Conservation (phyloP, 495 filamentous ascomycete species). For the Trichoderma asperelloides region DNA sequence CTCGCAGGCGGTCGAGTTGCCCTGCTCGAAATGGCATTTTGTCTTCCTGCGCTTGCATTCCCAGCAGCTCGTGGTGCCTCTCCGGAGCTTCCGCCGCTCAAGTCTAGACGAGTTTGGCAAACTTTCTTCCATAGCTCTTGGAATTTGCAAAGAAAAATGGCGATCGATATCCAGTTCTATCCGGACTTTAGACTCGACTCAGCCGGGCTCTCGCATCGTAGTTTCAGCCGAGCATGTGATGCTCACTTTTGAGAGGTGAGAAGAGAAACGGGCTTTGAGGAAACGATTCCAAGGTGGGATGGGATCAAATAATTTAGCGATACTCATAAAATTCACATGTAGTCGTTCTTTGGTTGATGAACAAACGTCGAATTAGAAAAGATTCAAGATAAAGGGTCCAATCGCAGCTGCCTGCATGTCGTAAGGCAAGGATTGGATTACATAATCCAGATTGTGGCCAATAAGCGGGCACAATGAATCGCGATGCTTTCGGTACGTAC, state of each 20-base stretch:
- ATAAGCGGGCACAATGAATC: no score
- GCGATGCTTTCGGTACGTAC: no score
- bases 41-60: slow-evolving; percentile 34
- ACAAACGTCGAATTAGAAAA: no score
- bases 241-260: background rate
- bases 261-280: background rate
- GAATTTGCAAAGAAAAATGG: background rate
- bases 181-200: no score
- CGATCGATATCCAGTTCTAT: background rate
- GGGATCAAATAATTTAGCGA: background rate
- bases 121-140: background rate
- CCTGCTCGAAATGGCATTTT: slow-evolving; percentile 19
- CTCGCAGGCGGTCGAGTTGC: background rate
- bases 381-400: no score
- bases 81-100: slow-evolving; percentile 26
- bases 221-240: no score
- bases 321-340: background rate
- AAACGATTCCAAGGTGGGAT: background rate
- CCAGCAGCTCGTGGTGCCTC: slow-evolving; percentile 33
- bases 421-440: no score
- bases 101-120: background rate
- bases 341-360: background rate
- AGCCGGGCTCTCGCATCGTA: no score
- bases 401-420: no score
- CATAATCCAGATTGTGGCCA: no score